Evolutionary conservation across 2,329 filamentous ascomycete species (phyloP).

Genomic region (Thermoascus crustaceus): DNA sequence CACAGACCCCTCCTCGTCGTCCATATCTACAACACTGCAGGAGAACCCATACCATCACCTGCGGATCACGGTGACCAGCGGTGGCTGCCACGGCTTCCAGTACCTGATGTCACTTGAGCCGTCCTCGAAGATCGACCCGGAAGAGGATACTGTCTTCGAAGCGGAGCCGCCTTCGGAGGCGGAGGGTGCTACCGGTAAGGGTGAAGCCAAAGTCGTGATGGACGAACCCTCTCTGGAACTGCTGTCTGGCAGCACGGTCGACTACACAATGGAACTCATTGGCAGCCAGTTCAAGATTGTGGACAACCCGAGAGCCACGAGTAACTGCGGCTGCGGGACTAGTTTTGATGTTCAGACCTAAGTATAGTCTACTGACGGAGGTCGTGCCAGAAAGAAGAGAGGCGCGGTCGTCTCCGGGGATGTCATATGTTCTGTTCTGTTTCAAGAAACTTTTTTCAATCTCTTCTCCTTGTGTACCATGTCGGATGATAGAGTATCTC

Average conservation of each 20-base stretch:
- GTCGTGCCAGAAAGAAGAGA: no score
- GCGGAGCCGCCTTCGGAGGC: conserved; percentile 41
- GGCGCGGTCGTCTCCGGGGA: no score
- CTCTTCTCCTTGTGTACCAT: no score
- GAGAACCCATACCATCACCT: conserved; percentile 72
- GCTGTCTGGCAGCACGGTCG: conserved; percentile 86
- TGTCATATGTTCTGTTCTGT: no score
- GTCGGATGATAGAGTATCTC: no score
- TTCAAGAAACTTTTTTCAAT: no score
- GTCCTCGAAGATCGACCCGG: conserved; percentile 47
- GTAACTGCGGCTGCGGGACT: conserved; percentile 93
- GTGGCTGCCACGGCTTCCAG: conserved; percentile 96
- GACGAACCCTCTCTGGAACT: conserved; percentile 81
- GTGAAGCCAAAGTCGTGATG: conserved; percentile 71
- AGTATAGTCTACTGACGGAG: no score
- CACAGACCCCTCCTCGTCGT: conserved; percentile 44
- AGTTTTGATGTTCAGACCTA: conserved; percentile 86
- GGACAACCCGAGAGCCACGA: conserved; percentile 84
- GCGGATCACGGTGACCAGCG: conserved; percentile 85
- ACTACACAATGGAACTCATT: conserved; percentile 94
- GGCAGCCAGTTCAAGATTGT: conserved; percentile 93
- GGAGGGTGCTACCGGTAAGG: conserved; percentile 33
- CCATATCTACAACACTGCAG: conserved; percentile 24
- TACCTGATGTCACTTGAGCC: conserved; percentile 82
- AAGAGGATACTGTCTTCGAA: conserved; percentile 85